Base-by-base conservation (phyloP, 2,329 filamentous ascomycete species). In the Thielaviopsis euricoi region DNA sequence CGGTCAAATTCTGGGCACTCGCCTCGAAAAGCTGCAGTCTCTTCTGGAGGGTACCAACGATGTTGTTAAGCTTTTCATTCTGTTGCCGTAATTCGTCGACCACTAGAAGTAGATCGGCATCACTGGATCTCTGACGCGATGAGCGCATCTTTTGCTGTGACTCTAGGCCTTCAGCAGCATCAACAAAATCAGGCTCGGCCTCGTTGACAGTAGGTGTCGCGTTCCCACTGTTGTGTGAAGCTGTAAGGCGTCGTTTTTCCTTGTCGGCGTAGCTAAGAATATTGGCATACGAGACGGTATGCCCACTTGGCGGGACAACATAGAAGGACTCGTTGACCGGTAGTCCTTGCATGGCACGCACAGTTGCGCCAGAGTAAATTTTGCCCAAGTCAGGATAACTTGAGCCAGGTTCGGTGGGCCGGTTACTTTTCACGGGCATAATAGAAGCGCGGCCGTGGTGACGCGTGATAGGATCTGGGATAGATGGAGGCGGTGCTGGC, bases 11-110 rank as follows among this genome's bases (percentile, higher is more conserved):
- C 70, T 97, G 93, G 0, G 89, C 89, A 64, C 88, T 90, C 46
- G 89, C 84, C 70, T 98, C 91, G 72, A 95, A 98, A 62, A 89
- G 86, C 65, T 93, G 87, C n/a, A 98, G 78, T 0, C 91, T 82
- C 64, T 86, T 87, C 62, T 86, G 87, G 40, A 96, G 79, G 54
- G 88, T 89, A 69, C 97, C 90, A 9, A 95, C 81, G 64, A 89
- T 83, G 59, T 86, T 81, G 65, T 93, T 91, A 55, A 97, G 77
- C 10, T 86, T 87, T 62, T 86, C 80, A 68, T 97, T 98, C 67
- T 97, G 89, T 53, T 91, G 80, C 62, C 86, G 83, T 10, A 97
- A 77, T 69, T 98, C 93, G 69, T 98, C 93, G 13, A 51, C 53
- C 12, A 51, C 53, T 19, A 57, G 62, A 89, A 75, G 2, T 85